These are phyloP conservation scores for Hypoxylon intermedium DNA, from an alignment of 495 filamentous ascomycete species.

Conservation along the genomic window DNA sequence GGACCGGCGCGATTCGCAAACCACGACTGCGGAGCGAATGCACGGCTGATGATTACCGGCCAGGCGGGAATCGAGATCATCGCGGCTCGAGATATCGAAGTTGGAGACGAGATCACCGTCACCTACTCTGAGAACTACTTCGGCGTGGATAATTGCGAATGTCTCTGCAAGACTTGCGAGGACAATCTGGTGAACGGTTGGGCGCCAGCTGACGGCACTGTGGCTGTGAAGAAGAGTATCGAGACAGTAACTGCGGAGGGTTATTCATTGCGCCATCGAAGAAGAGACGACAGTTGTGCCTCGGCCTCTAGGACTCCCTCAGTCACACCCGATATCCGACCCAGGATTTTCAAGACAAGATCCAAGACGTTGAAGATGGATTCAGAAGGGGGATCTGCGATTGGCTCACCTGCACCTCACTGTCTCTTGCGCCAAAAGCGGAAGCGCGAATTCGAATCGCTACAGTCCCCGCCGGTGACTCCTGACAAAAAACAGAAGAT, in stretches of 20 bases:
- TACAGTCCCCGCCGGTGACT: constrained; percentile 54
- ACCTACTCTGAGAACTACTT: constrained; percentile 97
- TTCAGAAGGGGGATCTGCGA: constrained; percentile 41
- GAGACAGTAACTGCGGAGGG: constrained; percentile 44
- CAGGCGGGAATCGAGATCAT: constrained; percentile 87
- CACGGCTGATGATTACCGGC: constrained; percentile 78
- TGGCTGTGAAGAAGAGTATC: constrained; percentile 52
- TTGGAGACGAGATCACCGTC: constrained; percentile 94
- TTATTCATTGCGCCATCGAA: constrained; percentile 54
- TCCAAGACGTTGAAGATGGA: constrained; percentile 41
- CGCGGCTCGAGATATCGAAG: constrained; percentile 76
- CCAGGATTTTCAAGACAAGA: constrained; percentile 47
- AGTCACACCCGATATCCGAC: constrained; percentile 57
- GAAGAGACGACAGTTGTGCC: constrained; percentile 51
- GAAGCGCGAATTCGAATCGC: constrained; percentile 40
- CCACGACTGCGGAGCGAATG: constrained; percentile 96
- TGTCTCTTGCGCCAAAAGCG: constrained; percentile 40
- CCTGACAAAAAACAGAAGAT: constrained; percentile 54
- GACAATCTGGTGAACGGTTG: constrained; percentile 79
- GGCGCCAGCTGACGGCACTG: constrained; percentile 55
- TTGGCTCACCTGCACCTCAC: constrained; percentile 27
- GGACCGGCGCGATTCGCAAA: constrained; percentile 96
- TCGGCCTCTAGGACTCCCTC: constrained; percentile 54
- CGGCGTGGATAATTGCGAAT: constrained; percentile 92
- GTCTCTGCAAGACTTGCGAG: constrained; percentile 90